phyloP scores from a whole-genome alignment of 2,329 filamentous ascomycete species.

The Fusarium globosum region DNA sequence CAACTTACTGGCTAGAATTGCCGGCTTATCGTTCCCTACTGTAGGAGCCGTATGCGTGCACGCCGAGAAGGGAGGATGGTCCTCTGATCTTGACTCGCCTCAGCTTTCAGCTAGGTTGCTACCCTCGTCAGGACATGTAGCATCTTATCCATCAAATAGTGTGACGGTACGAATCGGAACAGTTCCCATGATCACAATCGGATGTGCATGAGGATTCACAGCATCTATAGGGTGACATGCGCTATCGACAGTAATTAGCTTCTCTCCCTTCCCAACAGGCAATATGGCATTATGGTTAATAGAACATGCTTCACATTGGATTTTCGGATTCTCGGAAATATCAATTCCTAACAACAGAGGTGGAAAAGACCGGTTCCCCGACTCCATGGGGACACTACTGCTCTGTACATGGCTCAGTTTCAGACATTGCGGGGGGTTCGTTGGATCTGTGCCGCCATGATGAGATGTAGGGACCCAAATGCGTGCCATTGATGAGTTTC shows the following conservation, averaged over 20 bases:
- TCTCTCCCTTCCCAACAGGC: background rate
- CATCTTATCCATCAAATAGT: conserved; percentile 28
- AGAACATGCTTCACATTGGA: background rate
- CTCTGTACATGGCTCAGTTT: conserved; percentile 29
- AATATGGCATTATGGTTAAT: background rate
- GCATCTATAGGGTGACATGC: conserved; percentile 23
- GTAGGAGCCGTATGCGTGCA: conserved; percentile 15
- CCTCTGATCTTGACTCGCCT: conserved; percentile 26
- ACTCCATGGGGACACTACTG: conserved; percentile 6
- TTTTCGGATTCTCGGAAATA: conserved; percentile 18
- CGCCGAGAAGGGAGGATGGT: conserved; percentile 19
- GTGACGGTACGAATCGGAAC: conserved; percentile 41
- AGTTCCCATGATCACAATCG: conserved; percentile 32
- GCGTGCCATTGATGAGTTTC: conserved; percentile 20
- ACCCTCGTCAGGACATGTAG: conserved; percentile 26
- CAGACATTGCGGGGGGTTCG: conserved; percentile 31
- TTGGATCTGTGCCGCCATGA: conserved; percentile 16
- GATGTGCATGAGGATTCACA: conserved; percentile 24
- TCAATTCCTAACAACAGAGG: background rate
- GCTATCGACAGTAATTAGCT: conserved; percentile 1
- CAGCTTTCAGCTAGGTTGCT: conserved; percentile 16
- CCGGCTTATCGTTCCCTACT: conserved; percentile 34
- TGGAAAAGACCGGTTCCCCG: conserved; percentile 5
- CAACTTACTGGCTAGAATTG: conserved; percentile 19
- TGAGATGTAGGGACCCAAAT: conserved; percentile 20